Base-by-base conservation (phyloP, 495 filamentous ascomycete genomes). In the Xylaria cubensis region DNA sequence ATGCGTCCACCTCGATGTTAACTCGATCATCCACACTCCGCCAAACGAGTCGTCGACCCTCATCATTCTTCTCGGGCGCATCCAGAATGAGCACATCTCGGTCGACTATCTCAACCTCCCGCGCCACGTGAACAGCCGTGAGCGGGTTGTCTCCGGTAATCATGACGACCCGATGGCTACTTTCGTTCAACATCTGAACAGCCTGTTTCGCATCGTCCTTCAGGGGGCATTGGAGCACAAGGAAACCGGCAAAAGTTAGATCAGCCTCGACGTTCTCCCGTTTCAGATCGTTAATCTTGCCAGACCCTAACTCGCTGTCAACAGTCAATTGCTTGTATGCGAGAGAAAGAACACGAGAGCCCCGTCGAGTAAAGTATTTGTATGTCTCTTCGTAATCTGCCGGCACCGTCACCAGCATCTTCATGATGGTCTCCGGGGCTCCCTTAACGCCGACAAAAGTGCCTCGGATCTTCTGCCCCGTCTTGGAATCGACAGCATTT, bases 61-160 rank as follows among this genome's bases (percentile, higher is more conserved):
- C 92, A 29, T 90, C 89, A 74, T 95, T 94, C 77, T 97, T 89
- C 81, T 98, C 97, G 48, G 96, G 96, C 8, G 95, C 92, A 78
- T 99, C 96, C 41, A 99, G 86, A 74, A 99, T 97, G 34, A 98
- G 86, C 50, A 97, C 93, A 32, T 98, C 96, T 13, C 96, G 91
- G 75, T 99, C 96, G 26, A 99, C 93, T 78, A 99, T 99, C 77
- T 99, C 96, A 48, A 99, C 96, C 79, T 98, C 90, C 55, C 91
- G 91, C 15, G 96, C 96, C 71, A 99, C 96, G 79, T 99, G 95
- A 32, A 96, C 92, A 74, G 96, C 96, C 29, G 96, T 99, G 51
- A 99, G 87, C 26, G 96, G 95, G 78, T 99, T 99, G 82, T 99
- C 96, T 76, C 96, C 96, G 61, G 96, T 99, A 69, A 99, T 99